A percentile compares a stretch with the other conserved stretches of the same genome.
Conservation (phyloP, 2,329 filamentous ascomycete species). For the Anisogramma anomala region DNA sequence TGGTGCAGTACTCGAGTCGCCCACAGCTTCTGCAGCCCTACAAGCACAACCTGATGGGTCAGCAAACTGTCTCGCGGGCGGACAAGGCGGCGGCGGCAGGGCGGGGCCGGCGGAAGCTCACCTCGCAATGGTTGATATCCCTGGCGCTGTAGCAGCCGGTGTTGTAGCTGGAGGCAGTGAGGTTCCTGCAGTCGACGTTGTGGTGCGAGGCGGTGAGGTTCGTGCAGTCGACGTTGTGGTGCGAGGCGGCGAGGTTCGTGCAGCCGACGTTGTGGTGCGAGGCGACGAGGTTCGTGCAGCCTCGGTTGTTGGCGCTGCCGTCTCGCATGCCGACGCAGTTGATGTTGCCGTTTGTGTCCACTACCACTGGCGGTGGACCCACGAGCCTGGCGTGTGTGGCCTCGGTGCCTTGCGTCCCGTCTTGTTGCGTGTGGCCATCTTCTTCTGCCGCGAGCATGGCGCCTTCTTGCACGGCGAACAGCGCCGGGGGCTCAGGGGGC, state of each 20-base stretch:
- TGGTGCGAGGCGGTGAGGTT: not conserved
- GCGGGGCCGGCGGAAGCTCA: too few species aligned
- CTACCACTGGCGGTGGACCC: too few species aligned
- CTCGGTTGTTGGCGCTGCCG: too few species aligned
- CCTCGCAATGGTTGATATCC: too few species aligned
- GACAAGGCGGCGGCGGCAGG: not conserved
- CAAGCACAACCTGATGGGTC: not conserved
- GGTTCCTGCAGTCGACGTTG: conserved; percentile 8
- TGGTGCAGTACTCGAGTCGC: not conserved
- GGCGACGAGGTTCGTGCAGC: not conserved
- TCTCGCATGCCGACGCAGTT: too few species aligned
- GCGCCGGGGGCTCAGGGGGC: too few species aligned
- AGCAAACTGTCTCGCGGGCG: not conserved
- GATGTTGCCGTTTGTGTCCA: not conserved
- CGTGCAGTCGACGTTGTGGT: not conserved
- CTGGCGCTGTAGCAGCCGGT: too few species aligned
- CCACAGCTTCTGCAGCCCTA: not conserved
- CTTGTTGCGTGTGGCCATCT: too few species aligned
- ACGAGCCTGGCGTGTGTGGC: too few species aligned
- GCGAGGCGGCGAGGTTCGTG: not conserved
- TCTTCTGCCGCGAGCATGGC: too few species aligned
- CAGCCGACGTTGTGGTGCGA: not conserved
- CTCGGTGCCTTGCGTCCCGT: too few species aligned
- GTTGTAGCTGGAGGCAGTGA: conserved; percentile 2
- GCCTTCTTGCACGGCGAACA: too few species aligned